phyloP scores from a whole-genome alignment of 1,284 basidiomycete genomes.

The Gomphus bonarii region DNA sequence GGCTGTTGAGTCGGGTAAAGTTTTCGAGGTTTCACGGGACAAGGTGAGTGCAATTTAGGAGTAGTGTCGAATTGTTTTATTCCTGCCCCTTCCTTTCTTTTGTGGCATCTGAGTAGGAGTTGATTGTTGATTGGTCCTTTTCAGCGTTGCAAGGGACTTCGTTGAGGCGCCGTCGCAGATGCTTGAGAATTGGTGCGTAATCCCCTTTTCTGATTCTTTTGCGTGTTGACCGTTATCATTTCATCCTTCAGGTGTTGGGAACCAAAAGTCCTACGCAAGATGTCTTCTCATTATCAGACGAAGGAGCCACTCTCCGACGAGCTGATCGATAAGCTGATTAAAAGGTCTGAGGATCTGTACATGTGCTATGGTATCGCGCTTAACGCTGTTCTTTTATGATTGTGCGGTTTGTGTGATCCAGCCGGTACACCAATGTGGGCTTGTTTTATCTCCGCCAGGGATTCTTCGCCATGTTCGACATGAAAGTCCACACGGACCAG shows the following conservation, averaged over 20 bases:
- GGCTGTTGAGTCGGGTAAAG: conserved; percentile 59
- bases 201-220: background rate
- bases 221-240: background rate
- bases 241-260: conserved; percentile 59
- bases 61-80: background rate
- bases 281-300: conserved; percentile 73
- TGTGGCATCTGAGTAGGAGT: background rate
- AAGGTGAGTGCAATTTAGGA: conserved; percentile 32
- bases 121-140: background rate
- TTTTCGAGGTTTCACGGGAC: conserved; percentile 76
- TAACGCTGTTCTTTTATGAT: no score
- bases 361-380: background rate
- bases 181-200: conserved; percentile 74
- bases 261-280: conserved; percentile 57
- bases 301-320: conserved; percentile 62
- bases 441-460: conserved; percentile 72
- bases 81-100: background rate
- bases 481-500: conserved; percentile 65
- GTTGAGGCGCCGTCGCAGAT: conserved; percentile 84
- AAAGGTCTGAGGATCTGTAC: conserved; percentile 40
- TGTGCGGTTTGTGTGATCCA: conserved; percentile 19
- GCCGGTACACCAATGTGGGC: conserved; percentile 73
- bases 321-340: conserved; percentile 70
- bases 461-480: conserved; percentile 74
- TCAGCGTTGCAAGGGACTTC: conserved; percentile 68